Percentiles rank a stretch among this genome's conserved stretches.
Conservation (phyloP, 208 protist species). For the Leishmania guyanensis region DNA sequence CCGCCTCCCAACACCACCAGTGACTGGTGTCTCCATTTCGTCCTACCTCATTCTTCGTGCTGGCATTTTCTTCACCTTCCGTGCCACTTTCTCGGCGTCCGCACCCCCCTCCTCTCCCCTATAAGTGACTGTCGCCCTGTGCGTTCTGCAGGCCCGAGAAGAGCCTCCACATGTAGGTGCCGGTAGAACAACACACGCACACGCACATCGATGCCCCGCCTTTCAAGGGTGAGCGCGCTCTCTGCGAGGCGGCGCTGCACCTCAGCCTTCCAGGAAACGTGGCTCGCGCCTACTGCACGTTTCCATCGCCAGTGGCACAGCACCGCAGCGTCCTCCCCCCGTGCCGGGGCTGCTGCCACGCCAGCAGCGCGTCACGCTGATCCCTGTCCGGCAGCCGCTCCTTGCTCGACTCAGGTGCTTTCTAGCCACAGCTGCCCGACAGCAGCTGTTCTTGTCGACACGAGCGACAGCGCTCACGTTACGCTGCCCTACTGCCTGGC, state of each 20-base stretch:
- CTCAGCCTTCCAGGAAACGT: not conserved
- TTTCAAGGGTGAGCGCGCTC: not conserved
- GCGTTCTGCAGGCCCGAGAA: not conserved
- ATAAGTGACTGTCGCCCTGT: not conserved
- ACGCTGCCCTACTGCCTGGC: constrained; percentile 18
- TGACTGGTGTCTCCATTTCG: not conserved
- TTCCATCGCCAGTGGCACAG: not conserved
- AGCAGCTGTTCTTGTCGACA: constrained; percentile 20
- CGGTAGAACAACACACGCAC: not conserved
- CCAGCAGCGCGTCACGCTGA: not conserved
- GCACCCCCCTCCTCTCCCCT: not conserved
- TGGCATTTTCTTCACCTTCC: not conserved
- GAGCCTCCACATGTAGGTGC: not conserved
- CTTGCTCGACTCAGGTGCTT: not conserved
- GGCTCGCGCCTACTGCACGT: not conserved
- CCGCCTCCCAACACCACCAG: not conserved
- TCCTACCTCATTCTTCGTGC: not conserved
- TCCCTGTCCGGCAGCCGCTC: not conserved
- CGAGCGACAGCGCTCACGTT: constrained; percentile 10
- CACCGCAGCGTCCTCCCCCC: not conserved
- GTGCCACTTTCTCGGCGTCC: not conserved
- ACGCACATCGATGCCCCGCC: not conserved
- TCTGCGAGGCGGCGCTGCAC: not conserved
- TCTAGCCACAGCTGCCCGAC: constrained; percentile 11
- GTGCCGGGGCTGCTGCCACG: not conserved